These are phyloP conservation scores for Kwoniella shandongensis DNA, from an alignment of 768 basidiomycete species.

Conservation along the genomic window DNA sequence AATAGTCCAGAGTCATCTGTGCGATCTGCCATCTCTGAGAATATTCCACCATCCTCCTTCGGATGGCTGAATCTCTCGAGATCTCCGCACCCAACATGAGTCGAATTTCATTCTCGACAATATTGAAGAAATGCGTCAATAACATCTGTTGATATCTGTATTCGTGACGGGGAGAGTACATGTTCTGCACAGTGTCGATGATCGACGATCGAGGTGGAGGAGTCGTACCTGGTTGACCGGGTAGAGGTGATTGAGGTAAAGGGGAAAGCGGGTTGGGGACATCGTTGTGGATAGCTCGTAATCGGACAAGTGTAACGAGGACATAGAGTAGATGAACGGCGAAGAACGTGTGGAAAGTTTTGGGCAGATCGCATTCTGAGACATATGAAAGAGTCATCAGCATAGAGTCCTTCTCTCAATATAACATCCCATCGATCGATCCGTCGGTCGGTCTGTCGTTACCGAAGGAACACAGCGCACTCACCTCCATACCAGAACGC, in stretches of 20 bases:
- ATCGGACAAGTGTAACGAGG: conserved; percentile 83
- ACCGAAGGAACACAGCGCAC: conserved; percentile 14
- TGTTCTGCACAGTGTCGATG: conserved; percentile 7
- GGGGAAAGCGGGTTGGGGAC: conserved; percentile 17
- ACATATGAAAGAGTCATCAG: neutral
- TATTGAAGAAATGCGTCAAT: conserved; percentile 92
- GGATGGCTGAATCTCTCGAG: conserved; percentile 60
- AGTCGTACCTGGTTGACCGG: conserved; percentile 17
- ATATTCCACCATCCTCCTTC: conserved; percentile 20
- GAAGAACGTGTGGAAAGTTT: conserved; percentile 97
- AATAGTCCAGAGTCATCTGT: conserved; percentile 66
- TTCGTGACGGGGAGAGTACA: conserved; percentile 11
- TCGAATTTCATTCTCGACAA: conserved; percentile 86
- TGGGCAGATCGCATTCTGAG: conserved; percentile 77
- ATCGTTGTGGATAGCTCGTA: conserved; percentile 64
- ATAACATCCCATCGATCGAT: too few species aligned
- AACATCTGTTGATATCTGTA: conserved; percentile 53
- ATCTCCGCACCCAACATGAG: conserved; percentile 65
- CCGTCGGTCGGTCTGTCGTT: neutral
- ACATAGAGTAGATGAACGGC: conserved; percentile 88
- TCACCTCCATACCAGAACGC: conserved; percentile 57
- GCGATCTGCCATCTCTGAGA: conserved; percentile 16
- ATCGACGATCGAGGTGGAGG: conserved; percentile 6
- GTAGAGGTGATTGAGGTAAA: conserved; percentile 36
- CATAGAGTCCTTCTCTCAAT: too few species aligned